A percentile compares a stretch with the other conserved stretches of the same genome.
Conservation (phyloP, 345 rosid genomes). For the Acer negundo region DNA sequence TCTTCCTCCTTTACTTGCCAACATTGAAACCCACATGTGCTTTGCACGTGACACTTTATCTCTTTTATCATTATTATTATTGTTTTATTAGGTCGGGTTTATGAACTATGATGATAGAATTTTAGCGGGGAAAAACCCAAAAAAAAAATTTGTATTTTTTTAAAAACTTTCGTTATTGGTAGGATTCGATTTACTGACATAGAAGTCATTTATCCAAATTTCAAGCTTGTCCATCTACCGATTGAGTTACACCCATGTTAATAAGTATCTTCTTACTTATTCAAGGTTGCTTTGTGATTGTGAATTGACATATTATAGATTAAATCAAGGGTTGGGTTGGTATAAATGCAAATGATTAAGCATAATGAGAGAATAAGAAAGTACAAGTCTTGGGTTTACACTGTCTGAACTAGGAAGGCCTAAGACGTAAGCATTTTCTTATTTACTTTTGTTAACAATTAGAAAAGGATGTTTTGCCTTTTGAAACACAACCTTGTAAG, state of each 20-base stretch:
- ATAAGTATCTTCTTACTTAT: not conserved
- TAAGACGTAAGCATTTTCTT: conserved; percentile 18
- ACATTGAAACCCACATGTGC: conserved; percentile 13
- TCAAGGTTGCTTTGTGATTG: not conserved
- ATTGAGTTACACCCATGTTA: no score
- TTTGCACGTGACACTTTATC: conserved; percentile 11
- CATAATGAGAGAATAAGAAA: conserved; percentile 2
- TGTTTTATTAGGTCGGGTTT: not conserved
- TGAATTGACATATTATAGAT: not conserved
- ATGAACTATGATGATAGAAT: not conserved
- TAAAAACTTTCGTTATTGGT: no score
- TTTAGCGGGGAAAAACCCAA: not conserved
- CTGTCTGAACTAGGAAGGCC: conserved; percentile 14
- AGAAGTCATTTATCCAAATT: no score
- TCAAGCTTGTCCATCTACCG: no score
- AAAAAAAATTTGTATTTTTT: no score
- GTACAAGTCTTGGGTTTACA: conserved; percentile 17
- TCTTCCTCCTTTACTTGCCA: not conserved
- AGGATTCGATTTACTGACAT: no score
- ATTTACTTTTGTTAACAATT: not conserved
- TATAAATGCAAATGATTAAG: conserved; percentile 28
- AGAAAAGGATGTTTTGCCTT: conserved; percentile 17
- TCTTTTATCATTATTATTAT: not conserved
- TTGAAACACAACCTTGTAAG: conserved; percentile 8
- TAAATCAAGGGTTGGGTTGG: not conserved